phyloP scores from a whole-genome alignment of 306 rosid genomes.

The Pyrus communis region DNA sequence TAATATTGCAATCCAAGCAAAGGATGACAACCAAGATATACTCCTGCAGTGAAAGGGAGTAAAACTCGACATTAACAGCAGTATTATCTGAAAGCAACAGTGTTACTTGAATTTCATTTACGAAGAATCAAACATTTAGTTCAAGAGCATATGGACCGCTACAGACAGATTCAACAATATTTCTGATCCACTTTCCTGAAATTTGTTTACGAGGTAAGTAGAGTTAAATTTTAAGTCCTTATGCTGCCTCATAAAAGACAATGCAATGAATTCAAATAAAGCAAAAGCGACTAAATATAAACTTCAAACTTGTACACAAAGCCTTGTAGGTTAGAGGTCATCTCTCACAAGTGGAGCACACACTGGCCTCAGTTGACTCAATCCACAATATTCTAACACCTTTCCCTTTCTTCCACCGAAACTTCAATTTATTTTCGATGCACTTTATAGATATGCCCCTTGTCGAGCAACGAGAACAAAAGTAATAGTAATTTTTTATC shows the following conservation, averaged over 20 bases:
- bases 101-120: no score
- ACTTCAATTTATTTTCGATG: not conserved
- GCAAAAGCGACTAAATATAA: no score
- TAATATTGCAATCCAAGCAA: constrained; percentile 83
- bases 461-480: not conserved
- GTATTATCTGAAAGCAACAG: not conserved
- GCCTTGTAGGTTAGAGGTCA: not conserved
- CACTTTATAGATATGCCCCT: not conserved
- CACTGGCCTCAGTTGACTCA: not conserved
- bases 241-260: no score
- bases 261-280: no score
- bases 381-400: not conserved
- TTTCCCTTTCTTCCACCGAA: constrained; percentile 1
- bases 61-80: not conserved
- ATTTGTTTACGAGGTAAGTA: not conserved
- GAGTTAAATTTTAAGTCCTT: no score
- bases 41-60: constrained; percentile 42
- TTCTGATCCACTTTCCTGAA: no score
- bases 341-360: not conserved
- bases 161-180: no score
- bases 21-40: constrained; percentile 74
- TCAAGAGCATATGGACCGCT: no score
- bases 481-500: not conserved
- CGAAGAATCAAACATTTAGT: no score
- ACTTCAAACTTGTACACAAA: not conserved